Evolutionary conservation across 2,329 filamentous ascomycete species (phyloP).

Genomic region (Clonostachys solani): DNA sequence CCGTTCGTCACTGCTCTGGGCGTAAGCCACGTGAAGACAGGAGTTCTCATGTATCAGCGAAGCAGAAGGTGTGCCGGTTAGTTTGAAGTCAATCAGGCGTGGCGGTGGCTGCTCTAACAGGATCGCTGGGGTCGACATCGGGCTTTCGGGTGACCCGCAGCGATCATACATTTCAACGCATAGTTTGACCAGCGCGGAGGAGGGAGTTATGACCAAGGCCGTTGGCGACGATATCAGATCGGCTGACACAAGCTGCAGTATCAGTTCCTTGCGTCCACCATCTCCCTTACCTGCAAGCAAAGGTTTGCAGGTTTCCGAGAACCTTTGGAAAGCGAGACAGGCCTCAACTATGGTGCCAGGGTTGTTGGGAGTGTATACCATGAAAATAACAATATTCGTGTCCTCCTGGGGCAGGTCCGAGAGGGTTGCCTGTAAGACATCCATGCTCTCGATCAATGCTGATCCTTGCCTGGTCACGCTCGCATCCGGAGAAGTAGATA

Average conservation of each 20-base stretch:
- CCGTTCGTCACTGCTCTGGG: conserved; percentile 67
- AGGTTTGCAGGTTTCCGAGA: conserved; percentile 57
- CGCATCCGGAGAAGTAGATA: conserved; percentile 32
- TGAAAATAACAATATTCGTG: conserved; percentile 70
- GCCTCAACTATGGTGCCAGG: conserved; percentile 62
- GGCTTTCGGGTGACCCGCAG: conserved; percentile 54
- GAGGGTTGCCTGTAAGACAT: conserved; percentile 41
- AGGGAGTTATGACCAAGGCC: conserved; percentile 57
- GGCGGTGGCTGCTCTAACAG: conserved; percentile 68
- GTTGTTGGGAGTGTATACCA: conserved; percentile 65
- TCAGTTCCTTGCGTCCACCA: conserved; percentile 56
- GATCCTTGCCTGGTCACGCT: conserved; percentile 36
- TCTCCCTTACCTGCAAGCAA: conserved; percentile 34
- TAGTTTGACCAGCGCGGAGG: conserved; percentile 54
- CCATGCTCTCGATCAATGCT: conserved; percentile 42
- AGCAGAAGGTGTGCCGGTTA: conserved; percentile 62
- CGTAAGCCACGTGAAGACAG: conserved; percentile 77
- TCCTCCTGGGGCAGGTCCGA: conserved; percentile 33
- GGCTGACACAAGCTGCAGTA: conserved; percentile 71
- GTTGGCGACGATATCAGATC: conserved; percentile 62
- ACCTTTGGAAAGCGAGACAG: conserved; percentile 68
- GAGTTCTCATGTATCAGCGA: conserved; percentile 75
- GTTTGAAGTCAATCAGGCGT: conserved; percentile 70
- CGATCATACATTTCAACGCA: conserved; percentile 77
- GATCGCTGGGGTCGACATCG: conserved; percentile 64